Conservation (phyloP, 768 basidiomycete genomes). For the Melanogaster broomeanus region DNA sequence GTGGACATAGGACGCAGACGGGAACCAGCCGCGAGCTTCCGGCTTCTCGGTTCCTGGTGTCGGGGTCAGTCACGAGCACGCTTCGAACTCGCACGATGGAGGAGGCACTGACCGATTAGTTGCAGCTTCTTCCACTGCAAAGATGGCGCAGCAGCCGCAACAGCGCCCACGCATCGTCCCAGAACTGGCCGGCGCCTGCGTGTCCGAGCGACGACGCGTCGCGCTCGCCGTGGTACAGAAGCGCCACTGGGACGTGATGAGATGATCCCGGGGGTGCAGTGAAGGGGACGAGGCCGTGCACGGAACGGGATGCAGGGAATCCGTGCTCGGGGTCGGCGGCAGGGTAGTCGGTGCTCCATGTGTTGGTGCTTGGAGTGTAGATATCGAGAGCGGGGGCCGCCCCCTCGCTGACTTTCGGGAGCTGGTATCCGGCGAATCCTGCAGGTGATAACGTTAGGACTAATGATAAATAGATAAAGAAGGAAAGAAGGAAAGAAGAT, state of each 20-base stretch:
- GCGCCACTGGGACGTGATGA: slow-evolving; percentile 21
- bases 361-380: slow-evolving; percentile 27
- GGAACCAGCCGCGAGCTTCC: slow-evolving; percentile 46
- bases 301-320: slow-evolving; percentile 35
- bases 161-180: slow-evolving; percentile 41
- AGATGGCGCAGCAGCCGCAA: slow-evolving; percentile 4
- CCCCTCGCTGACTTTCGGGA: slow-evolving; percentile 22
- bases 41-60: slow-evolving; percentile 17
- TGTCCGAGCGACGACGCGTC: slow-evolving; percentile 39
- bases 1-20: slow-evolving; percentile 26
- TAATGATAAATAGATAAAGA: not conserved
- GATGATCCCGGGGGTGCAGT: not conserved
- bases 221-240: slow-evolving; percentile 40
- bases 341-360: slow-evolving; percentile 27
- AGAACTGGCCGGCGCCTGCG: slow-evolving; percentile 41
- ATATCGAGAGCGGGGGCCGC: slow-evolving; percentile 32
- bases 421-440: slow-evolving; percentile 40
- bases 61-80: not conserved
- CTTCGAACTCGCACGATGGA: not conserved
- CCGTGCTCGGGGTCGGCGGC: slow-evolving; percentile 27
- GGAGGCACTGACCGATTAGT: slow-evolving; percentile 1
- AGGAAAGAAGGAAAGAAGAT: too few species aligned
- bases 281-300: slow-evolving; percentile 36
- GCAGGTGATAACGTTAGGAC: slow-evolving; percentile 11
- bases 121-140: slow-evolving; percentile 31